Evolutionary conservation across 179 eudicot species (phyloP).

Genomic region (Amaranthus tricolor): DNA sequence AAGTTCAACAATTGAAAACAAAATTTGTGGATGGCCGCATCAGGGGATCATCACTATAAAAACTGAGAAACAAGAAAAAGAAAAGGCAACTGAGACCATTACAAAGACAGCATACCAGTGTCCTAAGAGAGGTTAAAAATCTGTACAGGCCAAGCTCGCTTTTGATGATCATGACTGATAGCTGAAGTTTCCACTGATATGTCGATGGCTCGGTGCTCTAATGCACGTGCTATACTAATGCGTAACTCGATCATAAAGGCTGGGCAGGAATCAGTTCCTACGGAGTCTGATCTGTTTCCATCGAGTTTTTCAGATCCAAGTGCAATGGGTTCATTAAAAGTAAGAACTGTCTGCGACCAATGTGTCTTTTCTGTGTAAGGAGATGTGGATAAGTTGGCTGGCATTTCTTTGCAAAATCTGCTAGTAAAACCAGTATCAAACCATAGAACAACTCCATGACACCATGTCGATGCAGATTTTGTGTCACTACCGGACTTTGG

Average conservation of each 20-base stretch:
- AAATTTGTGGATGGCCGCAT: slow-evolving; percentile 3
- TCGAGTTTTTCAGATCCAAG: slow-evolving; percentile 37
- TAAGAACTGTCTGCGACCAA: slow-evolving; percentile 84
- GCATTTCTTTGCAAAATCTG: slow-evolving; percentile 73
- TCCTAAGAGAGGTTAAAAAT: slow-evolving; percentile 52
- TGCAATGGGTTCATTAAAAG: slow-evolving; percentile 75
- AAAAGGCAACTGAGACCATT: neutral
- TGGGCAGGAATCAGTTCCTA: slow-evolving; percentile 63
- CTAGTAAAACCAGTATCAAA: slow-evolving; percentile 83
- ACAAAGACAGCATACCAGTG: neutral
- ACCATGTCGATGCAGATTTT: slow-evolving; percentile 38
- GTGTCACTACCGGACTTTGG: slow-evolving; percentile 27
- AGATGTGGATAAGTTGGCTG: slow-evolving; percentile 71
- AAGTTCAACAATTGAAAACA: neutral
- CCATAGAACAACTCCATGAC: slow-evolving; percentile 85
- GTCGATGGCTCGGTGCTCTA: slow-evolving; percentile 88
- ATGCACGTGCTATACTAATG: slow-evolving; percentile 77
- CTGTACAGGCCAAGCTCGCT: slow-evolving; percentile 71
- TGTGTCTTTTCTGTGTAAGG: slow-evolving; percentile 72
- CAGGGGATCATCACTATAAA: neutral
- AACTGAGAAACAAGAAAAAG: neutral
- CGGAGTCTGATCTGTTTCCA: slow-evolving; percentile 30
- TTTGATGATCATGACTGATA: slow-evolving; percentile 49
- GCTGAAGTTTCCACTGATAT: slow-evolving; percentile 76
- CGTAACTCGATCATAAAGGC: slow-evolving; percentile 58